These are phyloP conservation scores for Starmerella roubikii DNA, from an alignment of 805 yeast genomes.

Conservation along the genomic window DNA sequence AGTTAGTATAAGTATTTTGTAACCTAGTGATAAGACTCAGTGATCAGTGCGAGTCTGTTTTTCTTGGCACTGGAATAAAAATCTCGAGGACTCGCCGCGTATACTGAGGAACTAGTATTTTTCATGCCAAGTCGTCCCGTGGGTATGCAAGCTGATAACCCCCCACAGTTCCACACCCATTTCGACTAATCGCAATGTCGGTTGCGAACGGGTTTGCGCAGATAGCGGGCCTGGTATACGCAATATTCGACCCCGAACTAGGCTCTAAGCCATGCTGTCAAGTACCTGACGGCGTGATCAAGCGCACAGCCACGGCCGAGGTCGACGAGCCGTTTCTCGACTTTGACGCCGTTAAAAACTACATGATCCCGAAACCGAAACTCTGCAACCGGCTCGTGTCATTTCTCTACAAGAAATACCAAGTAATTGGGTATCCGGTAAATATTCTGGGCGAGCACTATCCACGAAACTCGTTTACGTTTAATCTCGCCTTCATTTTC, in stretches of 20 bases:
- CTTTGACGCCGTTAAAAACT: constrained; percentile 78
- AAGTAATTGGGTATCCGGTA: constrained; percentile 82
- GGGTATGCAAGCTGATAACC: too few relatives aligned
- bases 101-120: too few relatives aligned
- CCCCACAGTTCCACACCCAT: too few relatives aligned
- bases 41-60: too few relatives aligned
- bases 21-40: not conserved
- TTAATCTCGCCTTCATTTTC: constrained; percentile 87
- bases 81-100: too few relatives aligned
- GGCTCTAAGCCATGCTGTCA: constrained; percentile 88
- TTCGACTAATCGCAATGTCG: too few relatives aligned
- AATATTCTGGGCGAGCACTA: constrained; percentile 60
- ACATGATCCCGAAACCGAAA: constrained; percentile 85
- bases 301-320: constrained; percentile 17
- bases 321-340: constrained; percentile 36
- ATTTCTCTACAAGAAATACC: constrained; percentile 51
- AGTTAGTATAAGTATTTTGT: not conserved
- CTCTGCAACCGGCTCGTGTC: constrained; percentile 73
- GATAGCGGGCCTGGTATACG: constrained; percentile 75
- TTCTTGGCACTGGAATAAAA: too few relatives aligned
- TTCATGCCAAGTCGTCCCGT: too few relatives aligned
- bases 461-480: constrained; percentile 81
- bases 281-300: constrained; percentile 62
- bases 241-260: constrained; percentile 89
- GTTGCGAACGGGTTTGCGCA: constrained; percentile 44